These are phyloP conservation scores for baker's yeast (Saccharomyces cerevisiae) DNA, from an alignment of 805 yeast species.

Conservation along the genomic window DNA sequence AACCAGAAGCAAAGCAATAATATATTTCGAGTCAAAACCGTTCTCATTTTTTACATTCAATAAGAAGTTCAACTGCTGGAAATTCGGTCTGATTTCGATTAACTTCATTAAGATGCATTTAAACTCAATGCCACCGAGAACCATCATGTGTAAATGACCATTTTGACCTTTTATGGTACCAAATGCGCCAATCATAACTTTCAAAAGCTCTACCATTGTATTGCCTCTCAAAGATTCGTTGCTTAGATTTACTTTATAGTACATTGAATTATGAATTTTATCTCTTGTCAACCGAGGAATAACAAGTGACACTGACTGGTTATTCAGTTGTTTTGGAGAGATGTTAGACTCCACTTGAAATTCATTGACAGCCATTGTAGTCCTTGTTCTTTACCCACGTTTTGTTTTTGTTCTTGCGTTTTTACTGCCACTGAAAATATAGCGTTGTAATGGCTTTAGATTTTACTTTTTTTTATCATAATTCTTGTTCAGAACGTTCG, in stretches of 20 bases:
- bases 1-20: slow-evolving; percentile 44
- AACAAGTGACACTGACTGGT: slow-evolving; percentile 28
- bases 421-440: background rate
- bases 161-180: slow-evolving; percentile 17
- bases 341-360: slow-evolving; percentile 26
- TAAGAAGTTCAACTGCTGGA: slow-evolving; percentile 18
- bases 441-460: background rate
- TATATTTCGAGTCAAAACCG: slow-evolving; percentile 52
- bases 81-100: slow-evolving; percentile 63
- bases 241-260: slow-evolving; percentile 25
- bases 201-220: slow-evolving; percentile 19
- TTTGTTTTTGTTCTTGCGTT: background rate
- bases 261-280: slow-evolving; percentile 25
- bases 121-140: slow-evolving; percentile 29
- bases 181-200: slow-evolving; percentile 20
- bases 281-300: slow-evolving; percentile 28
- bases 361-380: slow-evolving; percentile 11
- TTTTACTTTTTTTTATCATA: background rate
- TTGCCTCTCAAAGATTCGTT: slow-evolving; percentile 23
- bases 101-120: slow-evolving; percentile 65
- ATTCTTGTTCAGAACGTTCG: background rate
- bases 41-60: slow-evolving; percentile 38
- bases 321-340: slow-evolving; percentile 24
- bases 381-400: background rate
- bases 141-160: slow-evolving; percentile 8